A percentile compares a stretch with the other conserved stretches of the same genome.
Conservation (phyloP, 2,329 filamentous ascomycete genomes). For the Ceratocystis colombiana region DNA sequence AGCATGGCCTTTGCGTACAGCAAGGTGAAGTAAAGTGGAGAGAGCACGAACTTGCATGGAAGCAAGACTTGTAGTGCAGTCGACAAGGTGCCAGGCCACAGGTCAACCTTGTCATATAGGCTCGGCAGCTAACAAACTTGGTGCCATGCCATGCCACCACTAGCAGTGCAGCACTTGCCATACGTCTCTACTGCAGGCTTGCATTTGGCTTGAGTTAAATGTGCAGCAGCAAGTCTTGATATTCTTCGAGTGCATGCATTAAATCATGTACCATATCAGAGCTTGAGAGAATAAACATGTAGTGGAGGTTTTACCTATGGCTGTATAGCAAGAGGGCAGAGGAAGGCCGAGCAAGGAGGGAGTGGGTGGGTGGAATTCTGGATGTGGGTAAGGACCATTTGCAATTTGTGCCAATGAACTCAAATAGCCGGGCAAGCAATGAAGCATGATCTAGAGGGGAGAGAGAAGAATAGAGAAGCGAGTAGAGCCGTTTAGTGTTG, state of each 20-base stretch:
- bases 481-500: not conserved
- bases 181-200: constrained; percentile 10
- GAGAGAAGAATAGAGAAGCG: not conserved
- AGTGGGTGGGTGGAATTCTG: not conserved
- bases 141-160: not conserved
- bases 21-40: not conserved
- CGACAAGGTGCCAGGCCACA: not conserved
- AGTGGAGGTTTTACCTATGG: not conserved
- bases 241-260: not conserved
- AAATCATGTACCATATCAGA: not conserved
- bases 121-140: not conserved
- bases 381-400: not conserved
- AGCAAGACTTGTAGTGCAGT: constrained; percentile 1
- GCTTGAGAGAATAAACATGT: not conserved
- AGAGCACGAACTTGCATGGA: constrained; percentile 9
- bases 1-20: constrained; percentile 9
- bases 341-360: not conserved
- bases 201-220: constrained; percentile 8
- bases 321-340: not conserved
- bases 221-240: not conserved
- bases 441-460: not conserved
- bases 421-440: not conserved
- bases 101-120: constrained; percentile 2
- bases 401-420: not conserved
- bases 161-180: constrained; percentile 7